Base-by-base conservation (phyloP, 441 rosid species). In the Melianthus villosus region DNA sequence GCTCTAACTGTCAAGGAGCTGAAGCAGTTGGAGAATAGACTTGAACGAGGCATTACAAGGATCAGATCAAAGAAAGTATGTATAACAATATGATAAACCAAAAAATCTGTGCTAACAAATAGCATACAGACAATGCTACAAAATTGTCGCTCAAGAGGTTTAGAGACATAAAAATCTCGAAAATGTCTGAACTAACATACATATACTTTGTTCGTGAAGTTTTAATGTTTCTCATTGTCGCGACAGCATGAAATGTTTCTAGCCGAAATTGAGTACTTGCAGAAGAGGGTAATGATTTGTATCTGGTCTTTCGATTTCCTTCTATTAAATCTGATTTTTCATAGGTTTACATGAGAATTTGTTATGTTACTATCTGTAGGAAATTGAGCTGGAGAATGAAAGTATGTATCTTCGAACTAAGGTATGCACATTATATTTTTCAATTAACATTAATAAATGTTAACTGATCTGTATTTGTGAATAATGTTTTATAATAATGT, bases 1-100 rank as follows among this genome's bases (percentile, higher is more conserved):
- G 39, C 80, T 46, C 64, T 84, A 33, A 69, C 73, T 36, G 82
- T 84, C 45, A 89, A 84, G 66, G 98, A 89, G 72, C 74, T 89
- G 29, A 89, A 78, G 71, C 94, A 84, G 45, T 70, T 89, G 40
- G 98, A 89, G 65, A 84, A 76, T 31, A 79, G 89, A 60, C 96
- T 89, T 41, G 98, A 89, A 50, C 68, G 89, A 33, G 96, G 96
- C 51, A 75, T 89, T 35, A 71, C 87, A 1, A 64, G 96, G 54
- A 84, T 89, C 63, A 79, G 96, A 53, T 78, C 98, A 38, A 89
- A 89, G 71, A 89, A 89, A 84, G 98, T 84, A 71, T 27, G n/a
- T n/a, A n/a, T n/a, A n/a, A n/a, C n/a, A n/a, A n/a, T n/a, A n/a
- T n/a, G n/a, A n/a, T n/a, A n/a, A n/a, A n/a, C n/a, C n/a, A n/a